These are phyloP conservation scores for Eimeria acervulina DNA, from an alignment of 169 alveolate species.

Conservation along the genomic window DNA sequence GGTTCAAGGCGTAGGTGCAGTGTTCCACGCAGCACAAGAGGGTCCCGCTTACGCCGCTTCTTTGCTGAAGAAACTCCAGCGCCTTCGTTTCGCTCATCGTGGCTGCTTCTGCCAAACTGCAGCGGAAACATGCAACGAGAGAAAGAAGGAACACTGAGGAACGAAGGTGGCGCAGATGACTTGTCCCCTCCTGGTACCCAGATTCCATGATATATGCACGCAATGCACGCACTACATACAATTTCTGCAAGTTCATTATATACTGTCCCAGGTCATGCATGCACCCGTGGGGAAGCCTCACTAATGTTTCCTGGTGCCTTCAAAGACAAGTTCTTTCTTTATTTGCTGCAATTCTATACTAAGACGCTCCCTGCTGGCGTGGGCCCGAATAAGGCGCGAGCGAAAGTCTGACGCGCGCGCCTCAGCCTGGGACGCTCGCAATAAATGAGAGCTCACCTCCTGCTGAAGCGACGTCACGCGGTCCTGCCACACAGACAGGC, in stretches of 20 bases:
- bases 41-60: conserved; percentile 17
- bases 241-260: neutral
- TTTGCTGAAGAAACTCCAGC: conserved; percentile 37
- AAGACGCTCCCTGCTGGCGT: neutral
- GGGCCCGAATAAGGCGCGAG: neutral
- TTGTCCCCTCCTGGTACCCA: neutral
- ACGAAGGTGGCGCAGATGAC: neutral
- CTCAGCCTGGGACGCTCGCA: conserved; percentile 12
- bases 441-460: neutral
- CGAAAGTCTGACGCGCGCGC: conserved; percentile 18
- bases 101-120: conserved; percentile 21
- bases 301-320: conserved; percentile 22
- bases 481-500: neutral
- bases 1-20: neutral
- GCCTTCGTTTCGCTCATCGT: conserved; percentile 55
- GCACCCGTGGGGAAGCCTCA: neutral
- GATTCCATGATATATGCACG: neutral
- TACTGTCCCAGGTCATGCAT: neutral
- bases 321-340: neutral
- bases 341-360: neutral
- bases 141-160: neutral
- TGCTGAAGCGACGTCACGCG: conserved; percentile 20
- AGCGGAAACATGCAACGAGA: neutral
- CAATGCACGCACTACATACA: neutral
- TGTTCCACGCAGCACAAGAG: neutral